phyloP scores from a whole-genome alignment of 192 early-diverging fungal species.

The Umbelopsis vinacea region DNA sequence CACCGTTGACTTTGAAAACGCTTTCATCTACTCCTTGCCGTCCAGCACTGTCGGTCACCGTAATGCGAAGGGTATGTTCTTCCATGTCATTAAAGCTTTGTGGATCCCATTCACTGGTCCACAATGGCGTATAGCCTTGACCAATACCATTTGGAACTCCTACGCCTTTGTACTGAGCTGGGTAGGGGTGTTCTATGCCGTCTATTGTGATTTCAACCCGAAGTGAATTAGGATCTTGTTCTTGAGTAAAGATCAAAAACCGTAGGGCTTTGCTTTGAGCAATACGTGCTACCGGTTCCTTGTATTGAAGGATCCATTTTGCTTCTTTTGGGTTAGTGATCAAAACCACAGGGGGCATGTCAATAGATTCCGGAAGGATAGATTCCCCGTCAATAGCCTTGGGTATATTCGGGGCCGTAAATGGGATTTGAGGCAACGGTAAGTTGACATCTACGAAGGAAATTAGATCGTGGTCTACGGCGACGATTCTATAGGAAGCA shows the following conservation, averaged over 20 bases:
- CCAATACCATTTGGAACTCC: conserved; percentile 35
- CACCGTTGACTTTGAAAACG: conserved; percentile 73
- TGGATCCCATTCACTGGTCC: conserved; percentile 75
- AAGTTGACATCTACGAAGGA: conserved; percentile 78
- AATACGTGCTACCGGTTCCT: conserved; percentile 75
- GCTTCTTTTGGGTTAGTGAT: conserved; percentile 91
- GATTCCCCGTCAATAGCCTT: conserved; percentile 30
- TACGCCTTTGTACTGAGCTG: conserved; percentile 52
- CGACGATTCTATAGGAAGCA: conserved; percentile 82
- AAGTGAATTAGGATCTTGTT: conserved; percentile 41
- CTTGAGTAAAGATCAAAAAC: conserved; percentile 72
- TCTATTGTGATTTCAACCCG: conserved; percentile 56
- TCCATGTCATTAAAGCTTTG: conserved; percentile 65
- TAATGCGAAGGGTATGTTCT: conserved; percentile 65
- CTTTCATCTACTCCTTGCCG: conserved; percentile 46
- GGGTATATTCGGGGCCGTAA: conserved; percentile 11
- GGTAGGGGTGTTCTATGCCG: conserved; percentile 45
- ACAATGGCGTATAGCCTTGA: conserved; percentile 68
- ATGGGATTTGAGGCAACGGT: conserved; percentile 55
- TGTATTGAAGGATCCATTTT: conserved; percentile 66
- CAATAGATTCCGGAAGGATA: conserved; percentile 38
- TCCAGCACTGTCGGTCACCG: conserved; percentile 62
- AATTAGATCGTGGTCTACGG: conserved; percentile 86
- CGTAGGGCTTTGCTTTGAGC: conserved; percentile 71
- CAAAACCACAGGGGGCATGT: conserved; percentile 70